Evolutionary conservation across 768 basidiomycete genomes (phyloP), one percentile per base, ranked within the genome.

Genomic region (Paxillus involutus): DNA sequence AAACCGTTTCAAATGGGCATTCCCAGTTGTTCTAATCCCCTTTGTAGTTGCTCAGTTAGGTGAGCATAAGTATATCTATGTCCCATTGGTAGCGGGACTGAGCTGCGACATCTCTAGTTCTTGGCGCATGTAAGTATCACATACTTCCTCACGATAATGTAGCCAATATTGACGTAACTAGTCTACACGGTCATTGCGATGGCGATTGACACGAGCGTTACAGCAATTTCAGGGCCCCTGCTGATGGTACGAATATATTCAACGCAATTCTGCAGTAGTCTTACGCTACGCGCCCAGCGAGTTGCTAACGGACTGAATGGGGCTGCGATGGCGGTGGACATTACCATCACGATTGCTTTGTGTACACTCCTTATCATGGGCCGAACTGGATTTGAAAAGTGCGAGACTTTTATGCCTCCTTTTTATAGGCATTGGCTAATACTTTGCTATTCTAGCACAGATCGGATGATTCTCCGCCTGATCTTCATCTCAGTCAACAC

Each of bases 401-500:
- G 43, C 17, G 63, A 54, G 30, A 21, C 13, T 51, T 26, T 26
- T 21, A 16, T 3, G 8, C 29, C 6, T n/a, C 5, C 16, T 17
- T 26, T 12, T 3, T n/a, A 36, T 30, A 26, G 44, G 9, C 45
- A 11, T 32, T 11, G 14, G 35, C 40, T 44, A 49, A 51, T 53
- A 45, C 40, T 55, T 12, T 11, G 10, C 6, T 50, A 47, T 30
- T 47, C 35, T 33, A 67, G 64, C 44, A 68, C 63, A 26, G 66
- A 66, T 47, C 61, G 43, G 14, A 63, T 62, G 53, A 51, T 67
- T 56, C 50, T 51, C 26, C 58, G 66, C 14, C 4, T 68, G 54
- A 63, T 67, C 41, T 55, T 68, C 47, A 61, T 61, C 46, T 62
- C 62, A 32, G 59, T 60, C 44, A 64, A 66, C 43, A 58, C 66